Evolutionary conservation across 768 basidiomycete genomes (phyloP).

Genomic region (Rhodotorula toruloides): DNA sequence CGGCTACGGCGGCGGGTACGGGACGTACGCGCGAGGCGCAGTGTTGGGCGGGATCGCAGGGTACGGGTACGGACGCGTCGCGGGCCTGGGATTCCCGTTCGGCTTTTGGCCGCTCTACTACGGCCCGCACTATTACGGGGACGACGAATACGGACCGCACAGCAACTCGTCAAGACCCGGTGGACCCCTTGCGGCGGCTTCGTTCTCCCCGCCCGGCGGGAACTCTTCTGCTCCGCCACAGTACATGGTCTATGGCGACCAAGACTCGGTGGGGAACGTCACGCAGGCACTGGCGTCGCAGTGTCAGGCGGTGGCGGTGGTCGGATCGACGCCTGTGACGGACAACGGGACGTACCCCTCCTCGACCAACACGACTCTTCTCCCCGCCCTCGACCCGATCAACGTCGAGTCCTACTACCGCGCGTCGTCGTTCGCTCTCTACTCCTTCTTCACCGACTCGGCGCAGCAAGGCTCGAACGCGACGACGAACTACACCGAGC

Average conservation of each 20-base stretch:
- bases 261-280: neutral
- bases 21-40: neutral
- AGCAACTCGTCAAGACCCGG: constrained; percentile 18
- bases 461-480: neutral
- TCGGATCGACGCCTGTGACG: neutral
- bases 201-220: constrained; percentile 1
- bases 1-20: constrained; percentile 16
- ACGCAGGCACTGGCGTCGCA: neutral
- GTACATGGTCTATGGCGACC: constrained; percentile 30
- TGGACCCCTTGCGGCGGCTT: constrained; percentile 6
- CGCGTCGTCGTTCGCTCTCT: constrained; percentile 26
- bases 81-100: neutral
- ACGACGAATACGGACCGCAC: constrained; percentile 34
- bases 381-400: constrained; percentile 1
- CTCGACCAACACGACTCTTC: constrained; percentile 1
- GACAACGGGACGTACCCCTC: constrained; percentile 11
- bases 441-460: constrained; percentile 15
- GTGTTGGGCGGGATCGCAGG: neutral
- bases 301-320: neutral
- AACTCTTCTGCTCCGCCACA: constrained; percentile 3
- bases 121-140: constrained; percentile 10
- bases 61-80: neutral
- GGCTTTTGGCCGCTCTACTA: constrained; percentile 16
- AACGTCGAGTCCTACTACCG: constrained; percentile 18
- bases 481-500: constrained; percentile 20